Conservation (phyloP, 164 flowering plant genomes). For the Chimonanthus praecox region DNA sequence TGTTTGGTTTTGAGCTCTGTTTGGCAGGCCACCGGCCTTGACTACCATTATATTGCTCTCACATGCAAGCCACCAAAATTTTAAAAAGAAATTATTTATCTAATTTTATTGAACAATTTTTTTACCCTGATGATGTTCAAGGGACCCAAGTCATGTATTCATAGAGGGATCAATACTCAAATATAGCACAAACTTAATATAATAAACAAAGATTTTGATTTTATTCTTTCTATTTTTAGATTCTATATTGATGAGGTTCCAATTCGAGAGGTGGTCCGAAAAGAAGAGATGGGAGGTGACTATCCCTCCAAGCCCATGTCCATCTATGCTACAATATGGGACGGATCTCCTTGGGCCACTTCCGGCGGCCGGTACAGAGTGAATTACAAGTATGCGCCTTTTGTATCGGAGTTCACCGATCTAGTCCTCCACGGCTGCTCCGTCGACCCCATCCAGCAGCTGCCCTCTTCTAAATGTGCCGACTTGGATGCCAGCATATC, state of each 20-base stretch:
- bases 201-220: too few relatives aligned
- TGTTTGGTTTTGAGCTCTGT: too few relatives aligned
- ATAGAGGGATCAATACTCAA: too few relatives aligned
- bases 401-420: slow-evolving; percentile 59
- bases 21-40: too few relatives aligned
- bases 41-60: too few relatives aligned
- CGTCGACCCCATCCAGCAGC: slow-evolving; percentile 47
- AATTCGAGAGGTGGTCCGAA: slow-evolving; percentile 59
- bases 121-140: too few relatives aligned
- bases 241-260: slow-evolving; percentile 91
- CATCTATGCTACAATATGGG: slow-evolving; percentile 93
- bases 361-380: slow-evolving; percentile 73
- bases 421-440: slow-evolving; percentile 68
- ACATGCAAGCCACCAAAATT: too few relatives aligned
- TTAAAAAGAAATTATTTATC: too few relatives aligned
- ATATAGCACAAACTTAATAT: too few relatives aligned
- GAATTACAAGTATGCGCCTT: slow-evolving; percentile 70
- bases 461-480: slow-evolving; percentile 19
- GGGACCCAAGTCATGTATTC: too few relatives aligned
- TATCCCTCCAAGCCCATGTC: slow-evolving; percentile 93
- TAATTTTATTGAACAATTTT: too few relatives aligned
- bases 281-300: slow-evolving; percentile 69
- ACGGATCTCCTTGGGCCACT: slow-evolving; percentile 91
- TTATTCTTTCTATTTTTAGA: slow-evolving; percentile 25
- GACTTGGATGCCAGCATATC: slow-evolving; percentile 19